Base-by-base conservation (phyloP, 2,329 filamentous ascomycete species). In the Harringtonia aguacate region DNA sequence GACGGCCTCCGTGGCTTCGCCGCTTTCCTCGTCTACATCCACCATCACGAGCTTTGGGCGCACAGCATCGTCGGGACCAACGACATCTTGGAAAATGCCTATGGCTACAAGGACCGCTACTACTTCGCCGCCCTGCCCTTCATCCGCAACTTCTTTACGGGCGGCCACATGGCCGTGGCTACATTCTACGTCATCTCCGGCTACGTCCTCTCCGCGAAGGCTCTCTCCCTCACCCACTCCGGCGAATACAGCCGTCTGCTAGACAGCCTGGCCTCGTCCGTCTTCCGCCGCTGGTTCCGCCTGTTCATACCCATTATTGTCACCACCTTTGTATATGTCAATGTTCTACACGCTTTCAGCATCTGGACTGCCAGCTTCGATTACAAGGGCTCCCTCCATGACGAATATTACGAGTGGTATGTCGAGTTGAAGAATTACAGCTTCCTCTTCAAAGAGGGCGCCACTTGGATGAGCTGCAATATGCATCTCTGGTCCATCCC, bases 1-100 rank as follows among this genome's bases (percentile, higher is more conserved):
- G 80, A 84, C 51, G 80, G 80, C 14, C 62, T 84, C 14, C 65
- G 81, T 54, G 80, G 81, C 4, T 81, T 84, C 48, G 79, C 79
- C 5, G 77, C 80, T 3, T 67, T 84, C 27, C 56, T 83, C 24
- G 80, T 84, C 14, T 84, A 82, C 57, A 66, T 71, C 51, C 74
- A 79, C 43, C 76, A 81, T 56, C 69, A 81, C 55, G 60, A 73
- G 50, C 57, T 77, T 6, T 79, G 75, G 75, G 68, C 67, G 36
- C 79, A 77, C 57, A 41, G 39, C 22, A 8, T 20, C 0, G 9
- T 14, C 4, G 53, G 55, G 0, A 59, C 61, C 33, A 62, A 64
- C 34, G 41, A 51, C 9, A 58, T 65, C 2, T 61, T 79, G n/a
- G 73, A 79, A 51, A 69, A 70, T 36, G 66, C 66, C 8, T 82